These are phyloP conservation scores for Podila horticola DNA, from an alignment of 192 early-diverging fungal genomes.

Conservation along the genomic window DNA sequence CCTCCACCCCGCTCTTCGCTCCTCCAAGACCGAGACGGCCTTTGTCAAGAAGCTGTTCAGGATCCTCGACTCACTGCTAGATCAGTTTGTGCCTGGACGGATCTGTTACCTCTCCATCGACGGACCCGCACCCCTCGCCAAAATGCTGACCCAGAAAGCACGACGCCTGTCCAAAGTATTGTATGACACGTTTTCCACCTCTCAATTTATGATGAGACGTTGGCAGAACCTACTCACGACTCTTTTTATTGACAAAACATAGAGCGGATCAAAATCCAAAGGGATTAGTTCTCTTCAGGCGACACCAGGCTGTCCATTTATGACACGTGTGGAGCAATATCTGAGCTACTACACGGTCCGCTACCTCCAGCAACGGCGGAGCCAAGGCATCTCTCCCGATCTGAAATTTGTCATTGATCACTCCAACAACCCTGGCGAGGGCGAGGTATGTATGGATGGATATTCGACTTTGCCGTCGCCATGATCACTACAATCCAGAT, in stretches of 20 bases:
- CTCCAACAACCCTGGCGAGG: constrained; percentile 50
- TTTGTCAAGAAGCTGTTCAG: constrained; percentile 46
- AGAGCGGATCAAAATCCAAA: constrained; percentile 17
- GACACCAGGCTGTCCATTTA: constrained; percentile 51
- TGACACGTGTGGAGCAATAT: constrained; percentile 46
- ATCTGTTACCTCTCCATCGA: constrained; percentile 52
- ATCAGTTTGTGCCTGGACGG: constrained; percentile 31
- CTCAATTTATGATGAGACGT: not conserved
- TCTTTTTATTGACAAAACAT: not conserved
- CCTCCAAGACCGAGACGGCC: constrained; percentile 33
- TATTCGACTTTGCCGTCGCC: not conserved
- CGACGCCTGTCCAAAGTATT: constrained; percentile 23
- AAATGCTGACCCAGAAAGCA: constrained; percentile 41
- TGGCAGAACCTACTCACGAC: not conserved
- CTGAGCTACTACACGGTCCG: constrained; percentile 47
- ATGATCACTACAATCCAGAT: not conserved
- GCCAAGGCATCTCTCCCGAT: constrained; percentile 35
- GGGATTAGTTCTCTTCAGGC: constrained; percentile 43
- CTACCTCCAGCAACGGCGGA: constrained; percentile 38
- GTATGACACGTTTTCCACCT: not conserved
- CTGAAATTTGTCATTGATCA: constrained; percentile 54
- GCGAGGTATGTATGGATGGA: constrained; percentile 24
- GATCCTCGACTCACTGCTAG: constrained; percentile 32
- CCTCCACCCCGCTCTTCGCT: constrained; percentile 38
- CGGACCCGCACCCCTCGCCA: constrained; percentile 47